Conservation (phyloP, 345 rosid genomes). For the Lepidium aucheri region DNA sequence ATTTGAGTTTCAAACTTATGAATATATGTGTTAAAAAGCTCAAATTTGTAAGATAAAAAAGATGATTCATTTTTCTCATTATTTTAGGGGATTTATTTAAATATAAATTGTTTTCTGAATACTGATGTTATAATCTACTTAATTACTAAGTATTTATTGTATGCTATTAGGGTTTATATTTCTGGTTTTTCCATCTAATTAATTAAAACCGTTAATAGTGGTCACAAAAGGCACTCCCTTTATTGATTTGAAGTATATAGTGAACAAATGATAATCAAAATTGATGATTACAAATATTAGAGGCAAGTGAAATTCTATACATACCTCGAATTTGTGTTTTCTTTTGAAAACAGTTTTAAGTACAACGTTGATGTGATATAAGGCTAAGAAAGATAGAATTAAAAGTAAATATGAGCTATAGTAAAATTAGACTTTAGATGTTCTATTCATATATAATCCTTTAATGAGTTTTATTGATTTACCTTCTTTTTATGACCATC, state of each 20-base stretch:
- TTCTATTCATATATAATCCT: background rate
- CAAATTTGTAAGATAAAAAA: too few relatives aligned
- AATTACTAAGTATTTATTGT: too few relatives aligned
- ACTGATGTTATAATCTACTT: too few relatives aligned
- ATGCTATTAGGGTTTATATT: too few relatives aligned
- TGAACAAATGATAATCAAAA: background rate
- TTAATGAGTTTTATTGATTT: background rate
- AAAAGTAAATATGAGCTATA: background rate
- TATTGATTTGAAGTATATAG: background rate
- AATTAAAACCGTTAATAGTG: background rate
- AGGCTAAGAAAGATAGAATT: background rate
- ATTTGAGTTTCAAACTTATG: too few relatives aligned
- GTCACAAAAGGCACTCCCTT: background rate
- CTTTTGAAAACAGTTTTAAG: background rate
- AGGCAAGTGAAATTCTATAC: background rate
- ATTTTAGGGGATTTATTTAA: too few relatives aligned
- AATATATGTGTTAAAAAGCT: too few relatives aligned
- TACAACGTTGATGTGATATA: conserved; percentile 13
- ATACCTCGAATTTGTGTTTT: background rate
- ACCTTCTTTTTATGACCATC: conserved; percentile 13
- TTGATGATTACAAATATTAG: background rate
- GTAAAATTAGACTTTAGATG: conserved; percentile 6
- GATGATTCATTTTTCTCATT: too few relatives aligned
- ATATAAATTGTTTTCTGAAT: too few relatives aligned
- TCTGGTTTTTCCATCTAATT: too few relatives aligned